Evolutionary conservation across 2,329 filamentous ascomycete species (phyloP).

Genomic region (Phyllosticta paracitricarpa): DNA sequence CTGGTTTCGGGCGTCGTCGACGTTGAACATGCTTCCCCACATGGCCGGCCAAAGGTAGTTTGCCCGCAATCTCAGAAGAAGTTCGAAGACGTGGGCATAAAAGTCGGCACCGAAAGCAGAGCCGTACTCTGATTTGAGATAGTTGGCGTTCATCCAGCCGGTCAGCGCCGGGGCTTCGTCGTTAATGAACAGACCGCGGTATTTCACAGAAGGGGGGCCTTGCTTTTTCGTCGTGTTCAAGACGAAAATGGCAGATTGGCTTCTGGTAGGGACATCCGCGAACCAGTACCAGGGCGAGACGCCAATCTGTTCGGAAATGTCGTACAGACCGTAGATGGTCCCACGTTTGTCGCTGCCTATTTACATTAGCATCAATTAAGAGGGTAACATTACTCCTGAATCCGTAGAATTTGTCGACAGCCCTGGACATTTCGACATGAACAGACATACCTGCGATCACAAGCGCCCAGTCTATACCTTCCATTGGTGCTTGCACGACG

Average conservation of each 20-base stretch:
- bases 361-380: neutral
- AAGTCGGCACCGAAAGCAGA: constrained; percentile 45
- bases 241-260: constrained; percentile 46
- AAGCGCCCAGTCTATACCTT: constrained; percentile 48
- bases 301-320: constrained; percentile 62
- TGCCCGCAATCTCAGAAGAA: constrained; percentile 57
- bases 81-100: constrained; percentile 60
- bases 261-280: constrained; percentile 49
- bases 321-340: constrained; percentile 61
- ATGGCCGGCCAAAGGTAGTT: constrained; percentile 69
- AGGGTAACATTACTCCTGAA: too few species aligned
- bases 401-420: too few species aligned
- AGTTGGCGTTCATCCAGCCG: constrained; percentile 53
- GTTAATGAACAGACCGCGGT: constrained; percentile 61
- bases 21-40: constrained; percentile 63
- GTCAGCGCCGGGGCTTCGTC: constrained; percentile 60
- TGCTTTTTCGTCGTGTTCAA: constrained; percentile 46
- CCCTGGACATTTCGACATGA: too few species aligned
- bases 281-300: constrained; percentile 63
- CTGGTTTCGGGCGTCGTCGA: constrained; percentile 60
- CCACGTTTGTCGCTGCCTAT: constrained; percentile 52
- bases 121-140: constrained; percentile 27
- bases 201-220: constrained; percentile 53
- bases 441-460: constrained; percentile 46
- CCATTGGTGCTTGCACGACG: constrained; percentile 48